Evolutionary conservation across 805 yeast species (phyloP).

Genomic region (Priceomyces melissophilus): DNA sequence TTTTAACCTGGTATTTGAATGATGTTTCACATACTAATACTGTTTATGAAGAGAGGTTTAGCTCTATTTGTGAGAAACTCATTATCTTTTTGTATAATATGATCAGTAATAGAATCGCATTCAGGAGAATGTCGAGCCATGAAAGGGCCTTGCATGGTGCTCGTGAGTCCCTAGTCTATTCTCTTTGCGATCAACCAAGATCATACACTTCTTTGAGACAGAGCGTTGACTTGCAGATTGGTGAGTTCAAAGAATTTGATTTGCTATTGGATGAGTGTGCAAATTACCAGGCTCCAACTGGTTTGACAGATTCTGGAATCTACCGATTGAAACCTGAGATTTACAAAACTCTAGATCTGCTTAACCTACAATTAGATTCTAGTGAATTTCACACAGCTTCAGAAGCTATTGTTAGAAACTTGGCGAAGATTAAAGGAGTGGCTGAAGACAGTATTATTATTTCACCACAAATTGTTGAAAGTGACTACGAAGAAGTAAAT

Average conservation of each 20-base stretch:
- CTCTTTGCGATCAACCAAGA: constrained; percentile 49
- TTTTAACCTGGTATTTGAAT: constrained; percentile 47
- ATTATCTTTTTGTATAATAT: constrained; percentile 43
- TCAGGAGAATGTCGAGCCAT: constrained; percentile 20
- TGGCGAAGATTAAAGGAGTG: constrained; percentile 36
- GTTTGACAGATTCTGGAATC: constrained; percentile 55
- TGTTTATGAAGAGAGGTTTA: constrained; percentile 46
- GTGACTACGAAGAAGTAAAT: constrained; percentile 32
- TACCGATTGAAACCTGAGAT: constrained; percentile 63
- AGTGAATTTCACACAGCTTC: constrained; percentile 52
- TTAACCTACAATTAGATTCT: constrained; percentile 45
- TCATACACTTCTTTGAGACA: constrained; percentile 49
- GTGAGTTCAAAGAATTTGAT: constrained; percentile 43
- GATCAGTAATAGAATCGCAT: constrained; percentile 34
- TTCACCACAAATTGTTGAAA: constrained; percentile 39
- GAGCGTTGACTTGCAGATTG: constrained; percentile 22
- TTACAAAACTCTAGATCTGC: constrained; percentile 59
- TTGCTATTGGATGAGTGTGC: constrained; percentile 59
- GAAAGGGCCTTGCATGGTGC: constrained; percentile 26
- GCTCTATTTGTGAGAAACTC: constrained; percentile 42
- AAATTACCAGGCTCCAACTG: constrained; percentile 58
- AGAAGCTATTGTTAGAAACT: constrained; percentile 40
- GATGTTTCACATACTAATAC: constrained; percentile 30
- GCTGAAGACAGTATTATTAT: constrained; percentile 45
- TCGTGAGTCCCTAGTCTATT: constrained; percentile 45